Base-by-base conservation (phyloP, 805 yeast genomes). In the Tanozyma kutaoensis region DNA sequence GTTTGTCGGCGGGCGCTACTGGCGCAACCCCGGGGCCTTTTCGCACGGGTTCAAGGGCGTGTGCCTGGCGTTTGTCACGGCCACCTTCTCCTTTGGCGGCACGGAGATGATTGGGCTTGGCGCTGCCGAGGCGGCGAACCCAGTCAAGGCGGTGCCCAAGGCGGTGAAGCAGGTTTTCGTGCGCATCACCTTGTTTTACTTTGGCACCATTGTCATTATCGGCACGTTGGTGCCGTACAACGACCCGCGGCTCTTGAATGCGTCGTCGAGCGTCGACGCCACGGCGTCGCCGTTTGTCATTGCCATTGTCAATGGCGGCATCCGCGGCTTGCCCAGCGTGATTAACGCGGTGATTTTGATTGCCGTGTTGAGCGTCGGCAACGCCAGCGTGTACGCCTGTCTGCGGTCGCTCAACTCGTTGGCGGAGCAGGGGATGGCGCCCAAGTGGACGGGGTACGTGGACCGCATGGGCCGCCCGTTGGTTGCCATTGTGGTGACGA, bases 31-130 rank as follows among this genome's bases (percentile, higher is more conserved):
- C 1, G 46, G 46, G 20, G 28, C 44, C 5, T 42, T 42, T 30
- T 33, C 36, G 29, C 33, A 39, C 23, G 45, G 46, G 14, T 42
- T 42, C 38, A 42, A 42, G 32, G 46, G 46, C 14, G 38, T 42
- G 1, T 42, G 46, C 26, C 31, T 42, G 6, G 45, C 40, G 12
- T 39, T 40, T 35, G 38, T 29, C 24, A 25, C 28, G 4, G 32
- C 32, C 3, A 12, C 32, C 2, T 29, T 29, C 25, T 22, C 32
- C 12, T 29, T 29, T 20, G 28, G 25, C 8, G 32, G 32, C 4
- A 29, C 32, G 5, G 32, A 29, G 14, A 20, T 29, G 32, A 17
- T 29, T 6, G 32, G 32, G 4, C 15, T 29, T 14, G 32, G 24
- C 15, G 32, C 24, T n/a, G 29, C 14, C 9, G 24, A 22, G 9